Conservation (phyloP, 1,284 basidiomycete genomes). For the Gymnopus androsaceus region DNA sequence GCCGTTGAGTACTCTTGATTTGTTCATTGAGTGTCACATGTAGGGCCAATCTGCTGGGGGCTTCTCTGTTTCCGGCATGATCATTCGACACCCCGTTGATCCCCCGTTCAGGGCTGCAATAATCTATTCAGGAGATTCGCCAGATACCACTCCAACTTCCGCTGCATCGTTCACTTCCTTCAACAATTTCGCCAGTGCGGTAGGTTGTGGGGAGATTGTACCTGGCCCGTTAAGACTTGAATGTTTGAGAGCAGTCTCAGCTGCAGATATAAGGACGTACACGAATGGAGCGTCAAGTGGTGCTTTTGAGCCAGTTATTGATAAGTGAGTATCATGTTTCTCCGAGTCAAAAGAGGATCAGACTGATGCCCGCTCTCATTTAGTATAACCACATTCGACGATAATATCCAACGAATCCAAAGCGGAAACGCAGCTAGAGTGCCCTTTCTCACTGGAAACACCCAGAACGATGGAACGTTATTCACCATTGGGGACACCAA, state of each 20-base stretch:
- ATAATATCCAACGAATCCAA: conserved; percentile 13
- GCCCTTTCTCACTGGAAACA: conserved; percentile 19
- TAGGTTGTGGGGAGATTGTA: conserved; percentile 16
- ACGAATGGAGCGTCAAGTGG: conserved; percentile 12
- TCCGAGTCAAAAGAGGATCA: no score
- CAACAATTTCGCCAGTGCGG: conserved; percentile 14
- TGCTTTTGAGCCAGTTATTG: conserved; percentile 12
- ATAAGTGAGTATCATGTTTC: conserved; percentile 11
- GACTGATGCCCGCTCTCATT: no score
- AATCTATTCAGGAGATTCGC: background rate
- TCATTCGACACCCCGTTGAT: no score
- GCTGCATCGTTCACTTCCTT: conserved; percentile 16
- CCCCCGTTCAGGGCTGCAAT: no score
- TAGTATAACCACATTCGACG: conserved; percentile 18
- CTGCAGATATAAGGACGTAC: conserved; percentile 13
- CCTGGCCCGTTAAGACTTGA: conserved; percentile 14
- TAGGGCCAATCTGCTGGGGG: conserved; percentile 22
- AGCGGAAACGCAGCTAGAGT: no score
- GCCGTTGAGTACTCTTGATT: background rate
- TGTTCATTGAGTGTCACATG: background rate
- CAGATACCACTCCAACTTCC: background rate
- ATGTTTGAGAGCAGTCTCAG: conserved; percentile 16
- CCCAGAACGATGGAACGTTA: conserved; percentile 20
- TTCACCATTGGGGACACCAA: conserved; percentile 17
- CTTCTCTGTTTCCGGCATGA: conserved; percentile 16